These are phyloP conservation scores for Ophiostoma sp. DNA, from an alignment of 2,329 filamentous ascomycete genomes.

Conservation along the genomic window DNA sequence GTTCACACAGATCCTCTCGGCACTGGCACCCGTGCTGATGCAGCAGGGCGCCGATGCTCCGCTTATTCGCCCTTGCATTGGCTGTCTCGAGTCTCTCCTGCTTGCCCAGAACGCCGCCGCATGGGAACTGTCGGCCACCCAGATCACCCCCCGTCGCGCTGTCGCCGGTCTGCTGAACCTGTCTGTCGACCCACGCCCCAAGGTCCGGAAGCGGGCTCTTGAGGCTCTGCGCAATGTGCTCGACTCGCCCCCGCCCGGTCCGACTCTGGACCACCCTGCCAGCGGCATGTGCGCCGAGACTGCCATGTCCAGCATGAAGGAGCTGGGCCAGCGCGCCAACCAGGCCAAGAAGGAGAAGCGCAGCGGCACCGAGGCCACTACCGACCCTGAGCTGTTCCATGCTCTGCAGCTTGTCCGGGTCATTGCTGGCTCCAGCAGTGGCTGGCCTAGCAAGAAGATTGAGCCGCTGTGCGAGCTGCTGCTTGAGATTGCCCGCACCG, in stretches of 20 bases:
- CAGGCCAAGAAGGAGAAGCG: conserved; percentile 65
- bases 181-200: conserved; percentile 80
- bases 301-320: conserved; percentile 71
- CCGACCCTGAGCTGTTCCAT: conserved; percentile 84
- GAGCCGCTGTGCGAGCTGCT: conserved; percentile 86
- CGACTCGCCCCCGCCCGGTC: conserved; percentile 79
- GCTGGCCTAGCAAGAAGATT: conserved; percentile 95
- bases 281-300: conserved; percentile 95
- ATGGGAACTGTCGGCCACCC: conserved; percentile 79
- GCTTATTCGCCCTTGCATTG: conserved; percentile 79
- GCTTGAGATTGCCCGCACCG: conserved; percentile 80
- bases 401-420: conserved; percentile 88
- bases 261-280: conserved; percentile 87
- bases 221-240: conserved; percentile 82
- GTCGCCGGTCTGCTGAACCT: conserved; percentile 81
- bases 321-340: conserved; percentile 60
- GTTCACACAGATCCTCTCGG: conserved; percentile 86
- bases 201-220: conserved; percentile 88
- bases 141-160: conserved; percentile 80
- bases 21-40: conserved; percentile 77
- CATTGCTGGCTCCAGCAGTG: conserved; percentile 77
- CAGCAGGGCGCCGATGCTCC: conserved; percentile 79
- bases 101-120: conserved; percentile 79
- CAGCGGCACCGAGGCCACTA: conserved; percentile 45
- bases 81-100: conserved; percentile 86